phyloP scores from a whole-genome alignment of 2,329 filamentous ascomycete species.

The Colletotrichum endophyticum region DNA sequence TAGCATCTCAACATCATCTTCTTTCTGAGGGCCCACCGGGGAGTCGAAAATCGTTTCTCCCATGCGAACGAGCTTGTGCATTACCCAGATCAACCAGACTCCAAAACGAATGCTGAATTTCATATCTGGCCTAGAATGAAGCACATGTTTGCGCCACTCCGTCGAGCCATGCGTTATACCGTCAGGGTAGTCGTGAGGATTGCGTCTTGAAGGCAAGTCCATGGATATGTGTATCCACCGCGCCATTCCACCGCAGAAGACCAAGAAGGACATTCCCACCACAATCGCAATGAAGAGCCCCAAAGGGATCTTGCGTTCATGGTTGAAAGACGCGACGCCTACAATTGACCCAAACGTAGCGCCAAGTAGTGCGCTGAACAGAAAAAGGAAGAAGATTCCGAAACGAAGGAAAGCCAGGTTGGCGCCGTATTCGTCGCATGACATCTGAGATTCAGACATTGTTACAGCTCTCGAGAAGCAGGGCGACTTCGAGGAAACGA shows the following conservation, averaged over 20 bases:
- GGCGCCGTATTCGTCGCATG: not conserved
- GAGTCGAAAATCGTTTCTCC: not conserved
- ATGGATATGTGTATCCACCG: not conserved
- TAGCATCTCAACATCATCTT: not conserved
- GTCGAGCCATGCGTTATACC: not conserved
- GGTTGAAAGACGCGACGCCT: not conserved
- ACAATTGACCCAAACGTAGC: not conserved
- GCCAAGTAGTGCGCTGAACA: not conserved
- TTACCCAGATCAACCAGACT: not conserved
- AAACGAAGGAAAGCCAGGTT: not conserved
- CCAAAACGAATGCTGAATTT: not conserved
- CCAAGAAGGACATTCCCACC: not conserved
- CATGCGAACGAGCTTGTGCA: not conserved
- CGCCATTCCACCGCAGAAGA: not conserved
- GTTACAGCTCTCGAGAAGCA: not conserved
- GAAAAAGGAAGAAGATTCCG: not conserved
- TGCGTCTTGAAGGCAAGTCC: not conserved
- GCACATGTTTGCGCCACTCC: not conserved
- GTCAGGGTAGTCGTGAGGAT: not conserved
- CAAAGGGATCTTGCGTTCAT: not conserved
- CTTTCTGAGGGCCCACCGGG: not conserved
- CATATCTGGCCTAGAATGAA: not conserved
- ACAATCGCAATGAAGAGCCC: not conserved
- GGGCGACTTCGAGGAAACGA: not conserved
- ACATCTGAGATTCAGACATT: not conserved